Conservation (phyloP, 179 eudicot genomes). For the Beta corolliflora region DNA sequence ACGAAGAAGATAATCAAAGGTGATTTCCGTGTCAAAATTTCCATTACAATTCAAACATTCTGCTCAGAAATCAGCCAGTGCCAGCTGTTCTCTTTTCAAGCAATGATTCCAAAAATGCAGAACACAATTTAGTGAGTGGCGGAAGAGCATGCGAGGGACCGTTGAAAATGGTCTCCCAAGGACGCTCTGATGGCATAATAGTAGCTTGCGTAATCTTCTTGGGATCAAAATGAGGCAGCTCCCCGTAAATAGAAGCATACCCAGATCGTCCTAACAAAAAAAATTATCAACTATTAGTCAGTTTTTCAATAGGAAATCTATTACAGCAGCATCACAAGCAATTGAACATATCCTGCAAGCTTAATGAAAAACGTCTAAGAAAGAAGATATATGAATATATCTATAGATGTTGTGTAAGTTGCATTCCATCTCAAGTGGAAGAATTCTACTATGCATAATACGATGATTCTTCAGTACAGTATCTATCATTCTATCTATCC, state of each 20-base stretch:
- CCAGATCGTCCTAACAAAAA: slow-evolving; percentile 55
- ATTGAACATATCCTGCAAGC: too few relatives aligned
- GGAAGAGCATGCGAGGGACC: slow-evolving; percentile 82
- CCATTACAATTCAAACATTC: neutral
- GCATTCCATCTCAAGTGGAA: neutral
- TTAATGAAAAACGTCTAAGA: too few relatives aligned
- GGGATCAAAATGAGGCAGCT: slow-evolving; percentile 59
- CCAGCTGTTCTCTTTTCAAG: slow-evolving; percentile 64
- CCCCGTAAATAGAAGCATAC: slow-evolving; percentile 74
- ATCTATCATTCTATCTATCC: too few relatives aligned
- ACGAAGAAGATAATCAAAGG: neutral
- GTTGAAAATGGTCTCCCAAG: slow-evolving; percentile 77
- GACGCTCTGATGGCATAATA: slow-evolving; percentile 54
- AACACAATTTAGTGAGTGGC: slow-evolving; percentile 73
- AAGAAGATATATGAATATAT: too few relatives aligned
- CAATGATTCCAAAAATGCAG: slow-evolving; percentile 74
- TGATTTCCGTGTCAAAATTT: neutral
- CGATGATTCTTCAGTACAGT: neutral
- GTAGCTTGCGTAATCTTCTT: slow-evolving; percentile 35
- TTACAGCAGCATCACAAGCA: neutral
- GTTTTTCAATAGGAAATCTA: neutral
- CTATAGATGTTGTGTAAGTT: neutral
- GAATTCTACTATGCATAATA: neutral
- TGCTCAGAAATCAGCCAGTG: slow-evolving; percentile 34
- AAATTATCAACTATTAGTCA: slow-evolving; percentile 1